Conservation (phyloP, 352 stramenopile species). For the Pythium aphanidermatum region DNA sequence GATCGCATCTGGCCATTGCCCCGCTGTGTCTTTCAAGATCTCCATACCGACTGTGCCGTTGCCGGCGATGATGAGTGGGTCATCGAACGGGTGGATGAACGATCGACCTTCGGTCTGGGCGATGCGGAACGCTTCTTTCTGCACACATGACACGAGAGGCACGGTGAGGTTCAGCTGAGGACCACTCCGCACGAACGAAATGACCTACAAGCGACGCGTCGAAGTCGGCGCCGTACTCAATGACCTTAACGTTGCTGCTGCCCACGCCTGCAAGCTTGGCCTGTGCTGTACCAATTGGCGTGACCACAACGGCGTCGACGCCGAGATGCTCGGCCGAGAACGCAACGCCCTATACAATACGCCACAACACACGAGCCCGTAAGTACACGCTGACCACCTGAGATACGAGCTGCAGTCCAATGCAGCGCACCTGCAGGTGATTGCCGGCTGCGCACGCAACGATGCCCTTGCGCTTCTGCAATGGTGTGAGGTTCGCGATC, state of each 20-base stretch:
- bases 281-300: constrained; percentile 91
- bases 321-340: constrained; percentile 91
- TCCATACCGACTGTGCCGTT: constrained; percentile 97
- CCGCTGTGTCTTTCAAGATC: constrained; percentile 86
- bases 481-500: constrained; percentile 90
- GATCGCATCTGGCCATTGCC: constrained; percentile 90
- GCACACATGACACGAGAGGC: background rate
- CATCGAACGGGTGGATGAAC: constrained; percentile 97
- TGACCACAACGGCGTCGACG: constrained; percentile 95
- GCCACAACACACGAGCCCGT: too few relatives aligned
- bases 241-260: constrained; percentile 86
- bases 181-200: too few relatives aligned
- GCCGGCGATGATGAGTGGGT: constrained; percentile 96
- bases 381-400: too few relatives aligned
- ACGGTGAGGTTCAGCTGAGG: too few relatives aligned
- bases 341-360: constrained; percentile 87
- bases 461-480: constrained; percentile 76
- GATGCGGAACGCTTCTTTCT: constrained; percentile 90
- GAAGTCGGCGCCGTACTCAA: constrained; percentile 95
- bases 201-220: constrained; percentile 84
- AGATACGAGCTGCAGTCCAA: too few relatives aligned
- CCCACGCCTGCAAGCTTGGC: constrained; percentile 82
- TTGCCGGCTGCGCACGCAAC: constrained; percentile 89
- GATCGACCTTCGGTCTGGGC: constrained; percentile 88
- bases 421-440: constrained; percentile 87